These are phyloP conservation scores for Lolium multiflorum DNA, from an alignment of 176 grass and related monocot species.

Conservation along the genomic window DNA sequence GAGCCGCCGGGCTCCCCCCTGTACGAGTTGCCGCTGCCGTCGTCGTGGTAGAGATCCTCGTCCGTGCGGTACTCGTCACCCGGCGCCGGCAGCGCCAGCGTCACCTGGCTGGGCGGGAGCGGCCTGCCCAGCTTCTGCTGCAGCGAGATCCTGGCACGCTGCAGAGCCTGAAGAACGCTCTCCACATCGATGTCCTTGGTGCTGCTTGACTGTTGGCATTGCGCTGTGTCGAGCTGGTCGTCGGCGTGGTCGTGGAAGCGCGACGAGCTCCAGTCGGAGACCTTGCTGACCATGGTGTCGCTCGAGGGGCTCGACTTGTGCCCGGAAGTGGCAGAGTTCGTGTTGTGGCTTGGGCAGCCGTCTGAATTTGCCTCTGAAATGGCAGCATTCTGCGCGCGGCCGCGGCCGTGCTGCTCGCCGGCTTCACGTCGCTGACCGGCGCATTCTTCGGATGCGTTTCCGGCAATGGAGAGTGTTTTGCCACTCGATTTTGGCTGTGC, in stretches of 20 bases:
- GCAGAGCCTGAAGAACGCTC: slow-evolving; percentile 73
- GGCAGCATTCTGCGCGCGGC: background rate
- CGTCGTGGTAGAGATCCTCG: slow-evolving; percentile 16
- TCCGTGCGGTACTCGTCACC: slow-evolving; percentile 27
- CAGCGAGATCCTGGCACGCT: slow-evolving; percentile 70
- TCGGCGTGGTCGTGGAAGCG: slow-evolving; percentile 50
- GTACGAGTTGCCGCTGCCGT: background rate
- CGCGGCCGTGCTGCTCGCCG: slow-evolving; percentile 18
- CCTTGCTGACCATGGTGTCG: slow-evolving; percentile 46
- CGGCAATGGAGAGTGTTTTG: background rate
- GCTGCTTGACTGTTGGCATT: slow-evolving; percentile 34
- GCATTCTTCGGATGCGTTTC: background rate
- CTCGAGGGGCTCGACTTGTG: slow-evolving; percentile 51
- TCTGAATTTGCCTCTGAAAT: slow-evolving; percentile 50
- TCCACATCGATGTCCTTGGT: slow-evolving; percentile 40
- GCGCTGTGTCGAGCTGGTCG: slow-evolving; percentile 32
- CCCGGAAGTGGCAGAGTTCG: background rate
- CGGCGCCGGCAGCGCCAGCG: slow-evolving; percentile 51
- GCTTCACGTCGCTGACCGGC: background rate
- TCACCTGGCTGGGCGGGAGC: slow-evolving; percentile 56
- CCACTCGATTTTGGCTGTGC: slow-evolving; percentile 28
- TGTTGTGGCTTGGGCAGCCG: slow-evolving; percentile 39
- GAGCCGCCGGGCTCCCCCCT: slow-evolving; percentile 40
- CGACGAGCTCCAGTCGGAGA: slow-evolving; percentile 47
- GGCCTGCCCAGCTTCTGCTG: slow-evolving; percentile 53